Base-by-base conservation (phyloP, 2,329 filamentous ascomycete species). In the Grosmannia clavigera region DNA sequence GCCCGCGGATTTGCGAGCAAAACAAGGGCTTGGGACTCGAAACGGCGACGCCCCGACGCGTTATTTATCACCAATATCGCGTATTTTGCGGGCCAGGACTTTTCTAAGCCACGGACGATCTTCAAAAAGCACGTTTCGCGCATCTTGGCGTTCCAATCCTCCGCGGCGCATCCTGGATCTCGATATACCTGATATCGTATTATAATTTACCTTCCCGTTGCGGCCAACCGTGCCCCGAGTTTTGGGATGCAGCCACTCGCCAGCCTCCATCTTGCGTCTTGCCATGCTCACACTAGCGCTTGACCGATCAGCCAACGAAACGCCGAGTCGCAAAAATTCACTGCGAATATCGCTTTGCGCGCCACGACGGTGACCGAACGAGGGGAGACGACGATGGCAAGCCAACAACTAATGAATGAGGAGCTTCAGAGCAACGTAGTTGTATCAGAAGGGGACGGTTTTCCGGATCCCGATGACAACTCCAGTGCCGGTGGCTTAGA, bases 371-470 rank as follows among this genome's bases (percentile, higher is more conserved):
- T 38, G n/a, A 43, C 27, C 31, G 50, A 60, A 29, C 35, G 25
- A 46, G 9, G 22, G 40, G 43, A 50, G 7, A 6, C 48, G 25
- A 55, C 38, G 55, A 81, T 81, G 77, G 70, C 76, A 58, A 80
- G 75, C 66, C 74, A 77, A 60, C 79, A 81, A 66, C 72, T 77
- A 57, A 81, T 80, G 72, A 76, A 82, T 68, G 80, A 83, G 61
- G 78, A 82, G 68, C 73, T 81, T 60, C 81, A 82, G 66, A 78
- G 81, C 66, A 81, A 79, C 68, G 77, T 76, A 52, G 72, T 79
- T 64, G 72, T 77, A 60, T 80, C 78, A 6, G 78, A 80, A 61
- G 77, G 76, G 31, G 71, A 74, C 54, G 65, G 58, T 0, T 60
- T 58, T 9, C 56, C 56, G 1, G 66, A 68, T 10, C 60, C 60